Conservation (phyloP, 495 filamentous ascomycete genomes). For the Lichenothelia convexa region DNA sequence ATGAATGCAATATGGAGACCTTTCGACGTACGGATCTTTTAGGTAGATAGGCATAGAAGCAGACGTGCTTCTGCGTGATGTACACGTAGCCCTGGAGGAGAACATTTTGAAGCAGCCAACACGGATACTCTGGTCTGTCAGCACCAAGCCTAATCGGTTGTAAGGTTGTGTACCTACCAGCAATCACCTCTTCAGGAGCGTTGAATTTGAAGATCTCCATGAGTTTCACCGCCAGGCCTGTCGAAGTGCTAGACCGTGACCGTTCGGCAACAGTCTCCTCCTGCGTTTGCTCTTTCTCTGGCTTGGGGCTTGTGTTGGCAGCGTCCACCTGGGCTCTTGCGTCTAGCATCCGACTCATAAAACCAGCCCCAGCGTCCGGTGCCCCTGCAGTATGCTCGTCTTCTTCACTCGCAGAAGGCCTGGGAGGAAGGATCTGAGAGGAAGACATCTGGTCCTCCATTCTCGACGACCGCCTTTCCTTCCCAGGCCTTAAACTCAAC, state of each 20-base stretch:
- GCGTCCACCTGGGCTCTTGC: conserved; percentile 49
- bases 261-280: conserved; percentile 15
- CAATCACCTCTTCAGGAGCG: conserved; percentile 63
- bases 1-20: conserved; percentile 9
- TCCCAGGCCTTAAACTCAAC: conserved; percentile 25
- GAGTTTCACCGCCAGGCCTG: conserved; percentile 44
- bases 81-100: conserved; percentile 93
- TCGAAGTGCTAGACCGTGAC: conserved; percentile 17
- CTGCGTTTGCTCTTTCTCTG: conserved; percentile 10
- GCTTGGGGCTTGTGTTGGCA: too few relatives aligned
- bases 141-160: conserved; percentile 1
- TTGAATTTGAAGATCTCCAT: conserved; percentile 85
- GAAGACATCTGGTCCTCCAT: conserved; percentile 15
- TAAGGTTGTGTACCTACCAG: conserved; percentile 28
- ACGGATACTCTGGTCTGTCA: conserved; percentile 58
- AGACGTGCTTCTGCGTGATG: conserved; percentile 82
- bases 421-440: conserved; percentile 21
- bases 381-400: conserved; percentile 8
- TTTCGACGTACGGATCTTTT: conserved; percentile 50
- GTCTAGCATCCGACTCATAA: conserved; percentile 69
- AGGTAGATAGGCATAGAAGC: conserved; percentile 91
- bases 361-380: conserved; percentile 34
- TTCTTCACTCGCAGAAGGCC: too few relatives aligned
- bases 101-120: conserved; percentile 84
- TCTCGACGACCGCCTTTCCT: conserved; percentile 12